Percentiles rank a stretch among this genome's conserved stretches.
Conservation (phyloP, 2,329 filamentous ascomycete genomes). For the Cladosporium colombiae region DNA sequence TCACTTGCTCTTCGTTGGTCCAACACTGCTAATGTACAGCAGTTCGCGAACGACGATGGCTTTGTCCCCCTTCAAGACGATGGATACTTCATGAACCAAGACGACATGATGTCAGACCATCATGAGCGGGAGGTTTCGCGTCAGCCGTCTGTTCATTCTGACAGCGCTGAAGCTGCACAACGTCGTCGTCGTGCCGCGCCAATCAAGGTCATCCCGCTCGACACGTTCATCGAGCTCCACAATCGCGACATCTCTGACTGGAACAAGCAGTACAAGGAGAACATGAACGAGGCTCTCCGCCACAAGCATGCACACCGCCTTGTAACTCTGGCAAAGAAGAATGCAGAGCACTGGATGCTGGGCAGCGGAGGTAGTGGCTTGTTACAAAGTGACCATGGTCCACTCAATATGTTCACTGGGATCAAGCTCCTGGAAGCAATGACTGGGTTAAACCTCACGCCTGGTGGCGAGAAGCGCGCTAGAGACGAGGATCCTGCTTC, state of each 20-base stretch:
- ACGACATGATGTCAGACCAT: conserved; percentile 26
- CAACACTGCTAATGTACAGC: background rate
- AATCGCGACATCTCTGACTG: conserved; percentile 59
- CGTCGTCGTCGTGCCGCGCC: conserved; percentile 37
- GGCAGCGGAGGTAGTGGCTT: conserved; percentile 56
- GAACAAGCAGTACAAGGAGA: conserved; percentile 59
- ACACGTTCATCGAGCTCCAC: conserved; percentile 54
- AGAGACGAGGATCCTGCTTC: conserved; percentile 30
- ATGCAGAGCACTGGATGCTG: conserved; percentile 63
- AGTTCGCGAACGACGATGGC: conserved; percentile 34
- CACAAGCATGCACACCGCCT: conserved; percentile 46
- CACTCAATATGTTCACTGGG: conserved; percentile 62
- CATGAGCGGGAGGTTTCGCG: conserved; percentile 18
- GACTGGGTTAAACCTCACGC: conserved; percentile 38
- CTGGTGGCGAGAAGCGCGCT: conserved; percentile 31
- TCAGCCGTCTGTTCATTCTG: conserved; percentile 31
- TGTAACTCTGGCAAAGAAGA: conserved; percentile 57
- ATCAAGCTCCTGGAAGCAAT: conserved; percentile 54
- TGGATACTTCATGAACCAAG: conserved; percentile 26
- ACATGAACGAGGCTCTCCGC: conserved; percentile 56
- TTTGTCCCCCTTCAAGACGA: conserved; percentile 35
- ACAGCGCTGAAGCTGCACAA: conserved; percentile 42
- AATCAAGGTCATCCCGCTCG: conserved; percentile 47
- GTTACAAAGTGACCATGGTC: conserved; percentile 47
- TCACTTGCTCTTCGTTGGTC: background rate